A percentile compares a stretch with the other conserved stretches of the same genome.
Conservation (phyloP, 768 basidiomycete species). For the Exidia glandulosa region DNA sequence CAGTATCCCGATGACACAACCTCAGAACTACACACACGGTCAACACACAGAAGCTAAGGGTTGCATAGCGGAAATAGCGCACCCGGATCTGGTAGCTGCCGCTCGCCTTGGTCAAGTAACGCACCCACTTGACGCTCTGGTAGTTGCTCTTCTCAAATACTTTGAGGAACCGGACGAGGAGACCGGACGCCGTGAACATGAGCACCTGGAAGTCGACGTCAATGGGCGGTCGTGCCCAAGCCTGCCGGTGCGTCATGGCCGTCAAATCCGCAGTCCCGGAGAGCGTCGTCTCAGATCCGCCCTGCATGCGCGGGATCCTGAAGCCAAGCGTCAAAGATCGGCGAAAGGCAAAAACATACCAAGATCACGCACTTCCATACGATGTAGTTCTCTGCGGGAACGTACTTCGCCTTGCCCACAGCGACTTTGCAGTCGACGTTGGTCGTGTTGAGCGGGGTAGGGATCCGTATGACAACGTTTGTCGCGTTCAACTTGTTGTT, state of each 20-base stretch:
- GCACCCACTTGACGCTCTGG: slow-evolving; percentile 91
- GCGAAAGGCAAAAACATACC: background rate
- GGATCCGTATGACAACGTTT: slow-evolving; percentile 85
- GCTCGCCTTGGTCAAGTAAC: slow-evolving; percentile 88
- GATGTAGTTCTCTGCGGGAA: slow-evolving; percentile 89
- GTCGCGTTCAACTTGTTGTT: slow-evolving; percentile 87
- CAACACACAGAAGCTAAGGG: background rate
- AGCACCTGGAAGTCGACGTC: slow-evolving; percentile 98
- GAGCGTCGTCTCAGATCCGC: slow-evolving; percentile 82
- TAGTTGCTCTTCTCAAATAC: slow-evolving; percentile 96
- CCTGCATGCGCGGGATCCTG: slow-evolving; percentile 87
- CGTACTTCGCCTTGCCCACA: slow-evolving; percentile 93
- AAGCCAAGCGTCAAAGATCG: slow-evolving; percentile 1
- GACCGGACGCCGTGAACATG: slow-evolving; percentile 95
- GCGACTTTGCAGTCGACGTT: slow-evolving; percentile 85
- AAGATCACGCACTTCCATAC: slow-evolving; percentile 81
- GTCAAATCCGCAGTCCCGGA: slow-evolving; percentile 75
- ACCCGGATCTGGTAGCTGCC: slow-evolving; percentile 92
- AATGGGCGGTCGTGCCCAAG: slow-evolving; percentile 97
- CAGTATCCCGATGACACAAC: background rate
- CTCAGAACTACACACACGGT: background rate
- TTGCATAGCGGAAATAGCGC: slow-evolving; percentile 23
- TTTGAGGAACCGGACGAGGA: slow-evolving; percentile 94
- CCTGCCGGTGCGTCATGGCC: slow-evolving; percentile 82
- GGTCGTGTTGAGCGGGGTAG: slow-evolving; percentile 92